These are phyloP conservation scores for Amborella trichopoda DNA, from an alignment of 164 flowering plant species.

Conservation along the genomic window DNA sequence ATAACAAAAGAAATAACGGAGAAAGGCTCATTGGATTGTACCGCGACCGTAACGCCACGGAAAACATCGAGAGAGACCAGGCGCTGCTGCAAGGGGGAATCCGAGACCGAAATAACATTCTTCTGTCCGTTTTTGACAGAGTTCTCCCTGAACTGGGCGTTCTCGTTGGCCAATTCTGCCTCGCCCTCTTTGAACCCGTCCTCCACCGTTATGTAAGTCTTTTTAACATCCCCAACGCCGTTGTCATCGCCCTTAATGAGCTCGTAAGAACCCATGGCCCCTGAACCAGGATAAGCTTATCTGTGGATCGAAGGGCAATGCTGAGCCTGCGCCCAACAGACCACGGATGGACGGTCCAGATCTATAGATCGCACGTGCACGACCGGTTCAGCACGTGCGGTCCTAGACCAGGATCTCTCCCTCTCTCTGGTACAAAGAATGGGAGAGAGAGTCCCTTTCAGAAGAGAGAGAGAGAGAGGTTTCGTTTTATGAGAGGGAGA, in stretches of 20 bases:
- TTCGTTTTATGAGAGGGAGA: too few relatives aligned
- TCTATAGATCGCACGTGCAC: too few relatives aligned
- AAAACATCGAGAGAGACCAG: slow-evolving; percentile 3
- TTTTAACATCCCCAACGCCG: neutral
- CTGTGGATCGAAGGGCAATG: neutral
- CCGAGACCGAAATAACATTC: too few relatives aligned
- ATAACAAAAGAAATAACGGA: too few relatives aligned
- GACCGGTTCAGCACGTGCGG: too few relatives aligned
- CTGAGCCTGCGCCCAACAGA: too few relatives aligned
- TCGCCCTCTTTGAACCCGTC: neutral
- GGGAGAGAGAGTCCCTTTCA: too few relatives aligned
- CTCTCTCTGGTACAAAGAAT: too few relatives aligned
- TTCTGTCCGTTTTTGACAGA: neutral
- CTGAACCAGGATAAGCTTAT: neutral
- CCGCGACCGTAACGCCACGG: slow-evolving; percentile 5
- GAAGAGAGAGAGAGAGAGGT: too few relatives aligned
- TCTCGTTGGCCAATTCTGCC: neutral
- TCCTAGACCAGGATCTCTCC: too few relatives aligned
- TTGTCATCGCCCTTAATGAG: slow-evolving; percentile 5
- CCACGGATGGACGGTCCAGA: too few relatives aligned
- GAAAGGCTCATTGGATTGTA: neutral
- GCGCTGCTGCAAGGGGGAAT: neutral
- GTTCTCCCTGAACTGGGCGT: neutral
- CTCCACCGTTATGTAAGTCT: neutral
- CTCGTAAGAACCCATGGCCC: slow-evolving; percentile 1